A percentile compares a stretch with the other conserved stretches of the same genome.
Evolutionary conservation across 371 early-diverging fungal genomes (phyloP).

Genomic region (Mucor circinelloides): DNA sequence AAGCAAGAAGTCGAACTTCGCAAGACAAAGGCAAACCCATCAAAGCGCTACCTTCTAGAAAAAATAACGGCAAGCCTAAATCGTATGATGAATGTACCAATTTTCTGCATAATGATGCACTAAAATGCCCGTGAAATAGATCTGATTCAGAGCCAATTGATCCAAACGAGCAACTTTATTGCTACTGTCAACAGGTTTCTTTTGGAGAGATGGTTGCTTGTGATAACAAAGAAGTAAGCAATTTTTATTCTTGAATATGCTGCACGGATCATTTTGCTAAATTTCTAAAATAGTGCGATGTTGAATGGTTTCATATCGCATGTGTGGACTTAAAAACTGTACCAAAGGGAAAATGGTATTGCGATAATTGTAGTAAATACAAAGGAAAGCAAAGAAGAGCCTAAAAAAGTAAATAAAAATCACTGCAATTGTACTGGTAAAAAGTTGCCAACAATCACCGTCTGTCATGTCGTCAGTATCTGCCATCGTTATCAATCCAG

Average conservation of each 20-base stretch:
- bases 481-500: not conserved
- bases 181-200: constrained; percentile 93
- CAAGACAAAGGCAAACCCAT: constrained; percentile 19
- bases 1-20: constrained; percentile 7
- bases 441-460: constrained; percentile 84
- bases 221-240: constrained; percentile 86
- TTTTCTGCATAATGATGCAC: not conserved
- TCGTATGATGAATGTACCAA: constrained; percentile 4
- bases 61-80: constrained; percentile 18
- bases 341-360: constrained; percentile 94
- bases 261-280: not conserved
- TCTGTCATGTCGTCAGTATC: constrained; percentile 36
- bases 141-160: constrained; percentile 78
- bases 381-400: constrained; percentile 24
- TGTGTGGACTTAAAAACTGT: constrained; percentile 87
- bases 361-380: constrained; percentile 65
- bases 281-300: constrained; percentile 67
- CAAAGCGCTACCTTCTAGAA: constrained; percentile 20
- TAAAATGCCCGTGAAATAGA: not conserved
- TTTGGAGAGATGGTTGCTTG: constrained; percentile 98
- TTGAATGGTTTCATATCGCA: constrained; percentile 95
- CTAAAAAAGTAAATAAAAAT: not conserved
- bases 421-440: constrained; percentile 29
- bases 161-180: constrained; percentile 95
- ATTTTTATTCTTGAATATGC: not conserved